Conservation (phyloP, 106 monocot species). For the Hemerocallis citrina region DNA sequence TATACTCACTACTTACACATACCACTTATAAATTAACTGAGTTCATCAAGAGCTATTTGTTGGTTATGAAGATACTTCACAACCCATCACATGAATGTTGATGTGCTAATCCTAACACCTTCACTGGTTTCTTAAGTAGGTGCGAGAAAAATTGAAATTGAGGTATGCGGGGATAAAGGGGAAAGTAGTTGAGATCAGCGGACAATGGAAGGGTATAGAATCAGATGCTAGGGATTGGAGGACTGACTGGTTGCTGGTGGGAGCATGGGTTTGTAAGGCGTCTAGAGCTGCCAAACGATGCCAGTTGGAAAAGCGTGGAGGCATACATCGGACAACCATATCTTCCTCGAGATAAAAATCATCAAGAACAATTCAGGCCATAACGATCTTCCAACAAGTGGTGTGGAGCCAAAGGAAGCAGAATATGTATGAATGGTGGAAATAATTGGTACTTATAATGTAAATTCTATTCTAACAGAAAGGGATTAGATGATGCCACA, state of each 20-base stretch:
- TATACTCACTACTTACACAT: too few relatives aligned
- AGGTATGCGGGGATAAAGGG: constrained; percentile 36
- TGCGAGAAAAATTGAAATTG: constrained; percentile 44
- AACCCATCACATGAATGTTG: too few relatives aligned
- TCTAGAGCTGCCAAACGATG: constrained; percentile 69
- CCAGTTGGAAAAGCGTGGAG: constrained; percentile 49
- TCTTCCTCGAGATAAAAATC: constrained; percentile 61
- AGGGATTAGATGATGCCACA: neutral
- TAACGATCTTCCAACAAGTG: constrained; percentile 6
- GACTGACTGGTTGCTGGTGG: constrained; percentile 69
- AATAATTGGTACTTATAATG: constrained; percentile 13
- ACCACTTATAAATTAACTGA: too few relatives aligned
- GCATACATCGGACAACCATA: constrained; percentile 47
- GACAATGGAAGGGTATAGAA: constrained; percentile 35
- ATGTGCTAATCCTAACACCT: neutral
- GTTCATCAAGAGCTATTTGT: too few relatives aligned
- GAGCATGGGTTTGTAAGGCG: constrained; percentile 82
- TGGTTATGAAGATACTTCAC: too few relatives aligned
- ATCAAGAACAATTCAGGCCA: constrained; percentile 31
- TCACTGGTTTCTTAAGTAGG: constrained; percentile 15
- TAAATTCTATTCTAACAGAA: constrained; percentile 9
- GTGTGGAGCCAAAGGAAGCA: constrained; percentile 11
- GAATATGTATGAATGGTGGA: constrained; percentile 13
- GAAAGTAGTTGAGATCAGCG: constrained; percentile 72
- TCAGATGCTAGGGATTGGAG: constrained; percentile 52